Conservation (phyloP, 345 rosid genomes). For the Pistacia integerrima region DNA sequence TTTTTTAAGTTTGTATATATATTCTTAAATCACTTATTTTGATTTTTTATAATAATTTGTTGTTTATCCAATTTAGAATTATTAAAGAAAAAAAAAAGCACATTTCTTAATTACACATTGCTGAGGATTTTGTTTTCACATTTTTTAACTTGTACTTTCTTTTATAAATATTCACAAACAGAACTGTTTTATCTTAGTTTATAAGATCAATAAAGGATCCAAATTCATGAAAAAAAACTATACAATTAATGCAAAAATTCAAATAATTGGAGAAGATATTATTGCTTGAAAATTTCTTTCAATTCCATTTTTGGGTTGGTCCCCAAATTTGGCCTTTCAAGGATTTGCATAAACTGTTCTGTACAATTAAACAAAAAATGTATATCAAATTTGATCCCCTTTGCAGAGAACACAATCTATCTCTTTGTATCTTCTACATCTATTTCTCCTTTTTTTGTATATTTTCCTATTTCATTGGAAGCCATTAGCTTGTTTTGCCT, state of each 20-base stretch:
- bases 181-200: too few relatives aligned
- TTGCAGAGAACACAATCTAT: not conserved
- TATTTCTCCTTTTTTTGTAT: not conserved
- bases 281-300: not conserved
- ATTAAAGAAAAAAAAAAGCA: too few relatives aligned
- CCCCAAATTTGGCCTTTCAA: not conserved
- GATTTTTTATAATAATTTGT: too few relatives aligned
- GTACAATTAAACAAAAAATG: slow-evolving; percentile 2
- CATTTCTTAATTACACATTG: too few relatives aligned
- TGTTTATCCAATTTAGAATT: too few relatives aligned
- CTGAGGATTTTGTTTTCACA: too few relatives aligned
- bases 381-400: not conserved
- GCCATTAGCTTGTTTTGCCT: slow-evolving; percentile 19
- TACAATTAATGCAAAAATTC: not conserved
- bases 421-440: not conserved
- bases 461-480: slow-evolving; percentile 18
- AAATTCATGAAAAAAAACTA: slow-evolving; percentile 2
- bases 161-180: too few relatives aligned
- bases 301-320: slow-evolving; percentile 16
- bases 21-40: too few relatives aligned
- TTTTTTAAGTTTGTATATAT: too few relatives aligned
- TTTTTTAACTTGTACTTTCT: too few relatives aligned
- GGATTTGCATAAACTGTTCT: not conserved
- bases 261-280: not conserved
- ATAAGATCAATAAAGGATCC: too few relatives aligned